Conservation (phyloP, 2,329 filamentous ascomycete genomes). For the Trichoderma sp. region DNA sequence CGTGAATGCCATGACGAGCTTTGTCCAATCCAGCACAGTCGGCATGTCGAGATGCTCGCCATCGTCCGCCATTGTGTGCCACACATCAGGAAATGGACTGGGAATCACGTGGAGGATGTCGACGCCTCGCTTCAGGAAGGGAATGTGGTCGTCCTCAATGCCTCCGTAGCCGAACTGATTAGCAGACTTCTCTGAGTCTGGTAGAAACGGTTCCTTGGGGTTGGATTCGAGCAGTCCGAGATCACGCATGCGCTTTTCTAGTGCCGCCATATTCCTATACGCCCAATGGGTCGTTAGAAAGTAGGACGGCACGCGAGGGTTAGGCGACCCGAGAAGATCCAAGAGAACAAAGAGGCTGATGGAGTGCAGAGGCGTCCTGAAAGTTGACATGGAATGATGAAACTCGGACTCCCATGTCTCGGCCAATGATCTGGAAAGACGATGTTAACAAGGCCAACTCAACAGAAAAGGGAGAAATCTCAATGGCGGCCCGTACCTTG, state of each 20-base stretch:
- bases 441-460: background rate
- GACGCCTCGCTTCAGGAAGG: constrained; percentile 83
- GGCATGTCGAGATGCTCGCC: constrained; percentile 76
- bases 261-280: constrained; percentile 69
- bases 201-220: constrained; percentile 55
- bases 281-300: constrained; percentile 93
- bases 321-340: constrained; percentile 72
- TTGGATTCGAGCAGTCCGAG: constrained; percentile 63
- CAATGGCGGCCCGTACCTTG: constrained; percentile 53
- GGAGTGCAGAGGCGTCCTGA: constrained; percentile 68
- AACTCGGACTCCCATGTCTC: constrained; percentile 71
- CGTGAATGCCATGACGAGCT: constrained; percentile 77
- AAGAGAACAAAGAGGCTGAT: constrained; percentile 90
- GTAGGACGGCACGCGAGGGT: constrained; percentile 76
- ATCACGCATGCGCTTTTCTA: constrained; percentile 71
- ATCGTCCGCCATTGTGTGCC: constrained; percentile 84
- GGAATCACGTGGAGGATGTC: constrained; percentile 89
- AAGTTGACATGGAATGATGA: constrained; percentile 70
- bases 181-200: constrained; percentile 55
- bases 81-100: constrained; percentile 73
- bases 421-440: constrained; percentile 60
- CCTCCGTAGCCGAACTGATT: constrained; percentile 48
- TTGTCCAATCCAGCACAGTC: constrained; percentile 83
- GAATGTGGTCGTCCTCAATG: constrained; percentile 85
- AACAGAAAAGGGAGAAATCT: background rate